Evolutionary conservation across 1,284 basidiomycete species (phyloP).

Genomic region (Cutaneotrichosporon sp.): DNA sequence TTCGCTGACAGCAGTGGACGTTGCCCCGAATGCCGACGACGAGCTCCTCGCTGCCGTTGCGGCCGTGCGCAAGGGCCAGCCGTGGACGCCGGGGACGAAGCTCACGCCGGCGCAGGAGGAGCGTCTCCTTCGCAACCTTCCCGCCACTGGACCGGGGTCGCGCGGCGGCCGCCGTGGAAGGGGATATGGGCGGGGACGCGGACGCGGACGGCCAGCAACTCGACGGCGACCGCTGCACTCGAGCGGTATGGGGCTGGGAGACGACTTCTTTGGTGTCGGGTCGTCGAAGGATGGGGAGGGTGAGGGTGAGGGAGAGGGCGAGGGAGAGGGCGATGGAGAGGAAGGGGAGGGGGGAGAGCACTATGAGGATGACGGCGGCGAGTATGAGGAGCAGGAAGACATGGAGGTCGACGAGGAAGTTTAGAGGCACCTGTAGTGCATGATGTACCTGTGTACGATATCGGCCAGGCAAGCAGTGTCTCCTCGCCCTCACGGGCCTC

Average conservation of each 20-base stretch:
- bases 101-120: slow-evolving; percentile 24
- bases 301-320: not conserved
- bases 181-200: not conserved
- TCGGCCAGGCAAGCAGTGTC: too few species aligned
- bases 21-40: slow-evolving; percentile 16
- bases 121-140: slow-evolving; percentile 22
- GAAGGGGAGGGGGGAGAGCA: not conserved
- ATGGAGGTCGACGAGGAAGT: slow-evolving; percentile 5
- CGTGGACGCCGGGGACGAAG: slow-evolving; percentile 10
- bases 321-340: not conserved
- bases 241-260: slow-evolving; percentile 8
- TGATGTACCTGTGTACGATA: too few species aligned
- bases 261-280: slow-evolving; percentile 1
- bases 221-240: not conserved
- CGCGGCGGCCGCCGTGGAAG: slow-evolving; percentile 15
- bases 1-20: slow-evolving; percentile 20
- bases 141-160: slow-evolving; percentile 19
- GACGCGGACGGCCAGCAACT: not conserved
- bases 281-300: not conserved
- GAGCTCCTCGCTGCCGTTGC: slow-evolving; percentile 22
- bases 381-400: not conserved
- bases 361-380: not conserved
- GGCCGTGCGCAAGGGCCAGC: slow-evolving; percentile 17
- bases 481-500: too few species aligned
- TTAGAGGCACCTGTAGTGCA: too few species aligned